Conservation (phyloP, 352 stramenopile genomes). For the Phytopythium helicoides region DNA sequence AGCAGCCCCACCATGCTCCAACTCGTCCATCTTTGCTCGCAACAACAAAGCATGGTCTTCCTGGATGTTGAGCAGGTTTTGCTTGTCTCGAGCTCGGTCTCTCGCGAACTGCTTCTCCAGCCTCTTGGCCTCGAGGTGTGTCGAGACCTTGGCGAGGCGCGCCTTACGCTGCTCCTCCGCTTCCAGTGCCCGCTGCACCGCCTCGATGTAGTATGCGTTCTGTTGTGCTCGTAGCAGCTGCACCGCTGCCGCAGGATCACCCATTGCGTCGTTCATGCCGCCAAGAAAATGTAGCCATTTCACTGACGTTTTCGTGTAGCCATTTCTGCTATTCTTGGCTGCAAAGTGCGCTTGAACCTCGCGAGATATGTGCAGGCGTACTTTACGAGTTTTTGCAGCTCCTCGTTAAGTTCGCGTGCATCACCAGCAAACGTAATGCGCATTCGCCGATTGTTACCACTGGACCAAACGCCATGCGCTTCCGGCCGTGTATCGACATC, state of each 20-base stretch:
- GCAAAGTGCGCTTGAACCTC: no score
- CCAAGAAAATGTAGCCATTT: slow-evolving; percentile 1
- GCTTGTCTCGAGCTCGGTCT: slow-evolving; percentile 41
- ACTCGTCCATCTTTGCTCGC: slow-evolving; percentile 48
- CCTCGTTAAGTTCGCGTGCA: no score
- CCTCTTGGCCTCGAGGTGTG: slow-evolving; percentile 40
- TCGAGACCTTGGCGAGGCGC: slow-evolving; percentile 31
- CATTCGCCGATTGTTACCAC: no score
- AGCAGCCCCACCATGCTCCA: slow-evolving; percentile 28
- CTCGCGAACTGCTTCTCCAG: slow-evolving; percentile 54
- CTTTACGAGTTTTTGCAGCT: no score
- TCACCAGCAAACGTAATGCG: background rate
- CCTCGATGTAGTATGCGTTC: slow-evolving; percentile 50
- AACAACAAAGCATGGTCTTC: slow-evolving; percentile 56
- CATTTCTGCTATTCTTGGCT: no score
- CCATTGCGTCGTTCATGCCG: slow-evolving; percentile 4
- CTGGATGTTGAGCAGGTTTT: slow-evolving; percentile 56
- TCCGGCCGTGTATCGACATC: slow-evolving; percentile 98
- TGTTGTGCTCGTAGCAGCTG: slow-evolving; percentile 20
- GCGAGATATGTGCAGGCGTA: no score
- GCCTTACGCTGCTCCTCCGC: slow-evolving; percentile 47
- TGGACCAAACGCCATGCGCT: slow-evolving; percentile 95
- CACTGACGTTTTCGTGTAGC: background rate
- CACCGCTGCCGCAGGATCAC: slow-evolving; percentile 7
- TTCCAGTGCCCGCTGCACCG: slow-evolving; percentile 49